Evolutionary conservation across 2,329 filamentous ascomycete species (phyloP), one percentile per base, ranked within the genome.

Genomic region (Shiraia sp.): DNA sequence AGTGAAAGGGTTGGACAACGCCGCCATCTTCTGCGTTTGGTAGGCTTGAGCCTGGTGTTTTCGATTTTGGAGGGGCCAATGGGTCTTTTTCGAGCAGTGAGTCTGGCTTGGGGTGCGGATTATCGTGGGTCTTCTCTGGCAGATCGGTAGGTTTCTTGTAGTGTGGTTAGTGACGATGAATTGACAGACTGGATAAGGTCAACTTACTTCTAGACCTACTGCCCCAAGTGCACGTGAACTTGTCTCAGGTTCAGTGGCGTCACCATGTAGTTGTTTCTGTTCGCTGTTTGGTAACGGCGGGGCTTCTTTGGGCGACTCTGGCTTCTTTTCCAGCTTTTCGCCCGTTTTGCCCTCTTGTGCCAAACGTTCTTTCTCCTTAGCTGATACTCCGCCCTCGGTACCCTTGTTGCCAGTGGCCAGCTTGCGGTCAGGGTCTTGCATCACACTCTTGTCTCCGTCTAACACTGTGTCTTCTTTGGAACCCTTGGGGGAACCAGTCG

Each of bases 381-480:
- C 87, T 17, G 86, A 90, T 29, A 97, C 88, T 37, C 92, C 91
- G 10, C 90, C 91, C 63, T 91, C 88, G 2, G 88, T 95, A 27
- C 92, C 92, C 3, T 89, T 95, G 32, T 91, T 92, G 66, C 90
- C 80, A 65, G 90, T 91, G 4, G 91, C 89, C 28, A 81, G 79
- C 26, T 79, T 73, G 53, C 90, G 79, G 64, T 87, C 80, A 50
- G 86, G 88, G 68, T 96, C 91, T 63, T 95, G 88, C 92, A 96
- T 96, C 44, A 96, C 90, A 28, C 91, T 90, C 65, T 95, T 79
- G 45, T 82, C 65, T n/a, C 66, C 64, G 30, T 56, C 78, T 47
- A 78, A 71, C 3, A 80, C 77, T 17, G 72, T 60, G 55, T 63
- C 62, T 40, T 59, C 62, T 25, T 64, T 68, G 19, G 65, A 45